Evolutionary conservation across 140 eudicot species (phyloP).

Genomic region (Ambrosia hybrid): DNA sequence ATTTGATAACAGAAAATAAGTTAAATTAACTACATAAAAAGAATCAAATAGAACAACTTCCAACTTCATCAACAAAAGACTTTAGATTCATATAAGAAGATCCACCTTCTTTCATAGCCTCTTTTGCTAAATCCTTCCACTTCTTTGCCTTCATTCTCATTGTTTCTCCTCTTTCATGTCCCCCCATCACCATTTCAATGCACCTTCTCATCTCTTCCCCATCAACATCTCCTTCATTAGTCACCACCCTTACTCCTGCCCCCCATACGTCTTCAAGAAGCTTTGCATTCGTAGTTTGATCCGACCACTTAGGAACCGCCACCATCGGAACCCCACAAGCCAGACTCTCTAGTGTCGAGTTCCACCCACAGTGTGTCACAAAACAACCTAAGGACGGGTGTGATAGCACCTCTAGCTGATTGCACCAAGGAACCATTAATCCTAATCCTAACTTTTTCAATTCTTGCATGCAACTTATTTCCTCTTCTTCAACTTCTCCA

Average conservation of each 20-base stretch:
- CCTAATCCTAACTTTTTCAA: constrained; percentile 36
- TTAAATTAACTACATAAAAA: background rate
- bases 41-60: background rate
- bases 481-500: constrained; percentile 19
- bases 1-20: no score
- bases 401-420: constrained; percentile 40
- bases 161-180: constrained; percentile 23
- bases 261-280: constrained; percentile 40
- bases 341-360: constrained; percentile 42
- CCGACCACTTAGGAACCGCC: constrained; percentile 43
- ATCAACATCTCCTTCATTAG: constrained; percentile 27
- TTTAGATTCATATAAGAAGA: constrained; percentile 39
- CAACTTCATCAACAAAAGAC: constrained; percentile 33
- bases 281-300: constrained; percentile 42
- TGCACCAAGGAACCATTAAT: constrained; percentile 43
- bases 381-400: constrained; percentile 47
- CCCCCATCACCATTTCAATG: constrained; percentile 40
- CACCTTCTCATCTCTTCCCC: constrained; percentile 40
- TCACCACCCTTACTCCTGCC: constrained; percentile 37
- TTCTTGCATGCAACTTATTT: constrained; percentile 33
- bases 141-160: constrained; percentile 32
- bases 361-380: constrained; percentile 50
- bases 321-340: constrained; percentile 45
- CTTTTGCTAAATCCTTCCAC: constrained; percentile 39
- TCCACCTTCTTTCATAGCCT: constrained; percentile 40